Evolutionary conservation across 1,284 basidiomycete genomes (phyloP).

Genomic region (Fistulinella staudtii): DNA sequence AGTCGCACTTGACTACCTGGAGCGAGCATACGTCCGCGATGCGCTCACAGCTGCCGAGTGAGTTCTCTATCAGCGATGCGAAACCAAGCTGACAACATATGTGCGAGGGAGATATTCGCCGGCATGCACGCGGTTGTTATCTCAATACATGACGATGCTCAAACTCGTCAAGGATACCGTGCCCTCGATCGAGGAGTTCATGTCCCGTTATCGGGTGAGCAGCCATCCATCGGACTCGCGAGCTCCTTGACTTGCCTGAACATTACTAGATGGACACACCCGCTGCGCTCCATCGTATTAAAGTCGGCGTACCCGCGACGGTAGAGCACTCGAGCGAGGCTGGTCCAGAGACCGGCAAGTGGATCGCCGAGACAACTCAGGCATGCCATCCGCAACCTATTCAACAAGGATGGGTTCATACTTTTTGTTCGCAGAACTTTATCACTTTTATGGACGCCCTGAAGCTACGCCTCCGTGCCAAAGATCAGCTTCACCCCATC

Average conservation of each 20-base stretch:
- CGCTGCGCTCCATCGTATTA: conserved; percentile 85
- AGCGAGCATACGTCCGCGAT: conserved; percentile 93
- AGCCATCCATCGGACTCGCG: not conserved
- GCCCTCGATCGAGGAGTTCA: conserved; percentile 83
- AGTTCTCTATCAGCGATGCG: conserved; percentile 31
- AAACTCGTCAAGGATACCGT: conserved; percentile 89
- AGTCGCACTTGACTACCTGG: conserved; percentile 89
- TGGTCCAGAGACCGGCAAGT: conserved; percentile 87
- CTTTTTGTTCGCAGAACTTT: conserved; percentile 61
- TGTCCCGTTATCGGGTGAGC: conserved; percentile 81
- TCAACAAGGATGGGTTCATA: too few relatives aligned
- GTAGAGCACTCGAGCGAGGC: conserved; percentile 87
- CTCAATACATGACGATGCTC: conserved; percentile 96
- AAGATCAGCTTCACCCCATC: conserved; percentile 95
- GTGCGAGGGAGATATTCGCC: conserved; percentile 83
- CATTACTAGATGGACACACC: conserved; percentile 83
- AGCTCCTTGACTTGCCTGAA: not conserved
- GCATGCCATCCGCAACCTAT: conserved; percentile 38
- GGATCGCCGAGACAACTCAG: conserved; percentile 98
- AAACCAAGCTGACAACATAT: conserved; percentile 5
- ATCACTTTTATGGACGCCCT: conserved; percentile 99
- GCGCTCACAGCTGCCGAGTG: conserved; percentile 87
- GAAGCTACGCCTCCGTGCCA: conserved; percentile 88
- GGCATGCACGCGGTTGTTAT: conserved; percentile 87
- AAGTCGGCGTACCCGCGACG: conserved; percentile 93